phyloP scores from a whole-genome alignment of 108 stramenopile genomes.

The Cyclotella choctawhatcheeana region DNA sequence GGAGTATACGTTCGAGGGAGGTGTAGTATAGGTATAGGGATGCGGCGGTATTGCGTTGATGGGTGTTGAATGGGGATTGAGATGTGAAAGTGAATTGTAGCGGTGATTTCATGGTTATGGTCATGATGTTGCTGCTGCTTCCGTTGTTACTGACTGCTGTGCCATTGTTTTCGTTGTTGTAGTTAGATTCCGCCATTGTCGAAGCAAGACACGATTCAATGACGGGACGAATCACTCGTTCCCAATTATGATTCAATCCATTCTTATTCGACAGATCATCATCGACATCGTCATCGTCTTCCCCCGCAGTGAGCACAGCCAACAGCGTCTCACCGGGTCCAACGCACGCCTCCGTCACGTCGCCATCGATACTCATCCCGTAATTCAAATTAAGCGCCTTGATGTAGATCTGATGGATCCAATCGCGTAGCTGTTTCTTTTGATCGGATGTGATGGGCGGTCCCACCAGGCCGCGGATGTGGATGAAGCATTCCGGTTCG shows the following conservation, averaged over 20 bases:
- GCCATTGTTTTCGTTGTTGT: too few relatives aligned
- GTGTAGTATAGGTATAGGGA: not conserved
- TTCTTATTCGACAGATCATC: too few relatives aligned
- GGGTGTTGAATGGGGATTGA: not conserved
- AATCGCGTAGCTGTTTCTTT: not conserved
- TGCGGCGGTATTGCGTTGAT: not conserved
- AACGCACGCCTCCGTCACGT: too few relatives aligned
- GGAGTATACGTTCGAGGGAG: not conserved
- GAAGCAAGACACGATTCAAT: not conserved
- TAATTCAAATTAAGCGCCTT: too few relatives aligned
- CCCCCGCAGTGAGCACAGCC: too few relatives aligned
- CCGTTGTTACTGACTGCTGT: too few relatives aligned
- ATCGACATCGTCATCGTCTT: too few relatives aligned
- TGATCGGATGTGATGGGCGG: not conserved
- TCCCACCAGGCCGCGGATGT: slow-evolving; percentile 9
- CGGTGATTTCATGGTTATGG: too few relatives aligned
- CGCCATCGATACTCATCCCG: too few relatives aligned
- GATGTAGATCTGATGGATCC: not conserved
- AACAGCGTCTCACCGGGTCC: not conserved
- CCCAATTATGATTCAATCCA: too few relatives aligned
- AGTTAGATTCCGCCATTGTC: not conserved
- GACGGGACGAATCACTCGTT: not conserved
- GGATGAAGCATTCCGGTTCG: slow-evolving; percentile 7
- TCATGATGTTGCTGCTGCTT: too few relatives aligned
- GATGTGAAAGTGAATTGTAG: too few relatives aligned